Evolutionary conservation across 2,329 filamentous ascomycete genomes (phyloP).

Genomic region (Chaetoscypha palmicola): DNA sequence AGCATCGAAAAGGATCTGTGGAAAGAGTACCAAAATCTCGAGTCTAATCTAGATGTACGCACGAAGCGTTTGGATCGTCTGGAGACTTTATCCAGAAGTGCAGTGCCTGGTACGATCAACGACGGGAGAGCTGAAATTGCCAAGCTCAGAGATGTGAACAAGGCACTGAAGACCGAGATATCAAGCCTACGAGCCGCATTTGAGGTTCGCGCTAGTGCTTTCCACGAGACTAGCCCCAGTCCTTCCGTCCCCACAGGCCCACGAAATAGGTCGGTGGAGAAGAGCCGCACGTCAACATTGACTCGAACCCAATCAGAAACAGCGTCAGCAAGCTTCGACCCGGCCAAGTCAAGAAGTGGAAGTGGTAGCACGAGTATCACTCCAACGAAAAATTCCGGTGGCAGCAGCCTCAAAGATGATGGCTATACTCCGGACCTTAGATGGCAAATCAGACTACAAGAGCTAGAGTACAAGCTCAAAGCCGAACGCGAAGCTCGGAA

Average conservation of each 20-base stretch:
- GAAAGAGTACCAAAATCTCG: slow-evolving; percentile 82
- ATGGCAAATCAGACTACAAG: slow-evolving; percentile 79
- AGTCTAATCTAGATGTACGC: slow-evolving; percentile 70
- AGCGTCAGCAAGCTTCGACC: slow-evolving; percentile 19
- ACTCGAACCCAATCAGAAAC: slow-evolving; percentile 48
- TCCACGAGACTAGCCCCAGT: slow-evolving; percentile 34
- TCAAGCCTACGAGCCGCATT: slow-evolving; percentile 61
- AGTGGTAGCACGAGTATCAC: neutral
- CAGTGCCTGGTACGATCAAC: slow-evolving; percentile 37
- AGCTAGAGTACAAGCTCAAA: slow-evolving; percentile 83
- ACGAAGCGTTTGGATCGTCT: slow-evolving; percentile 82
- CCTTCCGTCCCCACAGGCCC: slow-evolving; percentile 32
- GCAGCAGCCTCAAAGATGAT: slow-evolving; percentile 16
- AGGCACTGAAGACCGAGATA: slow-evolving; percentile 57
- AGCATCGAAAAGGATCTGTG: slow-evolving; percentile 83
- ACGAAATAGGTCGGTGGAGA: slow-evolving; percentile 20
- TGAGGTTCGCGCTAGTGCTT: slow-evolving; percentile 30
- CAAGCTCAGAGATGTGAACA: slow-evolving; percentile 56
- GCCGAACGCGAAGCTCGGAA: slow-evolving; percentile 81
- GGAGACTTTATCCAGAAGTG: slow-evolving; percentile 69
- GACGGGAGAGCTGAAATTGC: slow-evolving; percentile 42
- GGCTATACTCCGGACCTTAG: slow-evolving; percentile 54
- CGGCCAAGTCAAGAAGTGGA: slow-evolving; percentile 37
- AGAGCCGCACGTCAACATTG: slow-evolving; percentile 35
- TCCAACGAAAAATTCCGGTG: neutral